These are phyloP conservation scores for Phytophthora fragariaefolia DNA, from an alignment of 352 stramenopile genomes.

Conservation along the genomic window DNA sequence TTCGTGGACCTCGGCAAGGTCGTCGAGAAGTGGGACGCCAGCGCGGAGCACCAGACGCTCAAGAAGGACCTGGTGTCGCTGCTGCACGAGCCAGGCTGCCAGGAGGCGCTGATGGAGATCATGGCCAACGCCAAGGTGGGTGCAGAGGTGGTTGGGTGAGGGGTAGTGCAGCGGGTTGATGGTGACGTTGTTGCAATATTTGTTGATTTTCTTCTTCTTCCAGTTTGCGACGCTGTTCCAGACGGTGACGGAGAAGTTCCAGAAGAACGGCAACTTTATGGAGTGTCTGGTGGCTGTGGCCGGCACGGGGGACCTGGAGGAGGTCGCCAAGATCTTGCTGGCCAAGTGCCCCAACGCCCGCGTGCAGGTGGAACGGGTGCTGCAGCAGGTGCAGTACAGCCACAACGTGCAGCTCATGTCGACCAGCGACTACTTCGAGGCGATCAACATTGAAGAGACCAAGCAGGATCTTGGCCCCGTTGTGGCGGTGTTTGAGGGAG, in stretches of 20 bases:
- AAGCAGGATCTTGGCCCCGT: slow-evolving; percentile 72
- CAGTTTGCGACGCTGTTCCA: slow-evolving; percentile 73
- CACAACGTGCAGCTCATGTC: slow-evolving; percentile 77
- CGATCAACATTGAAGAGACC: slow-evolving; percentile 71
- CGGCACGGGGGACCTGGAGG: slow-evolving; percentile 60
- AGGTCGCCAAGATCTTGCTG: slow-evolving; percentile 78
- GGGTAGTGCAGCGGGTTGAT: neutral
- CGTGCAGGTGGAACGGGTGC: slow-evolving; percentile 75
- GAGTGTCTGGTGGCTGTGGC: slow-evolving; percentile 60
- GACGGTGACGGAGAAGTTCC: slow-evolving; percentile 67
- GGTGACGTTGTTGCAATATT: neutral
- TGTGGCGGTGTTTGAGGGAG: slow-evolving; percentile 87
- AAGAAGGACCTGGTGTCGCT: slow-evolving; percentile 80
- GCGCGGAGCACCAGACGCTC: slow-evolving; percentile 57
- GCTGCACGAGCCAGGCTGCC: slow-evolving; percentile 75
- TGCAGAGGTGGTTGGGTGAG: neutral
- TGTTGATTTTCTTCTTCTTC: slow-evolving; percentile 8
- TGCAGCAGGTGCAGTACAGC: slow-evolving; percentile 74
- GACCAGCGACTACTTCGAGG: slow-evolving; percentile 75
- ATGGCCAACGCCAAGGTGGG: slow-evolving; percentile 64
- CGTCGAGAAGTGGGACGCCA: slow-evolving; percentile 75
- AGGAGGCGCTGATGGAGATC: slow-evolving; percentile 77
- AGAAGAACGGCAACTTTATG: slow-evolving; percentile 61
- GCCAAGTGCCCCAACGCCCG: slow-evolving; percentile 76
- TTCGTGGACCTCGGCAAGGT: slow-evolving; percentile 83